Evolutionary conservation across 2,329 filamentous ascomycete species (phyloP), one percentile per base, ranked within the genome.

Genomic region (Corniculantispora saksenae): DNA sequence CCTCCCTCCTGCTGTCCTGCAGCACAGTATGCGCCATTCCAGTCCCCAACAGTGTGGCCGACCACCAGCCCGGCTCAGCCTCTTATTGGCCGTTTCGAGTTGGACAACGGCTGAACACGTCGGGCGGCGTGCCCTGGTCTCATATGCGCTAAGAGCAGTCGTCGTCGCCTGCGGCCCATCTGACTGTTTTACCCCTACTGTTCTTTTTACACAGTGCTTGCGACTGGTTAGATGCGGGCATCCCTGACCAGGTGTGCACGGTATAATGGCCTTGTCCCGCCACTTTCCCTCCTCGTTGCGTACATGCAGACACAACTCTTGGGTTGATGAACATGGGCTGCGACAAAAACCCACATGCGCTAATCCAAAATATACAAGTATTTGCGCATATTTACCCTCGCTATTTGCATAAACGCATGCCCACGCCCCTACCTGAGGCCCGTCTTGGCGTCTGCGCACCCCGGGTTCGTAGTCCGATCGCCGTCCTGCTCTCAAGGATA

Each of bases 281-380:
- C 60, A 63, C 47, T 48, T 48, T 25, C n/a, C 48, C n/a, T n/a
- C n/a, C n/a, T n/a, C n/a, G n/a, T n/a, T n/a, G n/a, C n/a, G n/a
- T n/a, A n/a, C n/a, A n/a, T n/a, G n/a, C n/a, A n/a, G n/a, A 54
- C 10, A 7, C 21, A 40, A 29, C 48, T 35, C 19, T 25, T 29
- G 10, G 10, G n/a, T 43, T 61, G 29, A 43, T 61, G 6, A 45
- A 40, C 59, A 54, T 15, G 48, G 19, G 47, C 48, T 8, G 8
- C 35, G 13, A 23, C 27, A 53, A 17, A 38, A 61, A 43, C 63
- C 63, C 63, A 65, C 63, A 61, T 65, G 63, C 63, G 50, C 63
- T 65, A 61, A 65, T 61, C 63, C 63, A 50, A 48, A 64, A 56
- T 29, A 56, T 19, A 47, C 55, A 29, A n/a, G 6, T n/a, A 51